Evolutionary conservation across 805 yeast species (phyloP), one percentile per base, ranked within the genome.

Genomic region (Candida sithepensis): DNA sequence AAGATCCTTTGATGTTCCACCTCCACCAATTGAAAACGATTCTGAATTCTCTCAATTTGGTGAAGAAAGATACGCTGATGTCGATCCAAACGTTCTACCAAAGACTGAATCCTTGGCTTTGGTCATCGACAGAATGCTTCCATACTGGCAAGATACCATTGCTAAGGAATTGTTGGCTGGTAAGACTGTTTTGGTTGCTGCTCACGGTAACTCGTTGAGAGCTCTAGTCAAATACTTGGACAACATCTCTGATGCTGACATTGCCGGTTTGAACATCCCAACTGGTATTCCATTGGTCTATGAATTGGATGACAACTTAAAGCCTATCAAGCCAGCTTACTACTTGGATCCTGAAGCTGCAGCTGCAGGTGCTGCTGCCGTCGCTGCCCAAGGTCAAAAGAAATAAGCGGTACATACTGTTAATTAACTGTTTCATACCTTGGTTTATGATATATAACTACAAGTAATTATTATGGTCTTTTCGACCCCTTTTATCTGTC

Each of bases 301-400:
- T 77, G 97, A 92, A 77, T 83, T 91, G 67, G 97, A 91, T 70
- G 85, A 79, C 46, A 67, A 79, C 65, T 82, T 91, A 74, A 81
- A 82, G 74, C 97, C 97, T 74, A 77, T 84, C 68, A 90, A 90
- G 84, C 86, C 89, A 60, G 83, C 95, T 62, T 89, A 91, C 82
- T 91, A 91, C 84, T 85, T 91, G 74, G 98, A 91, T 77, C 98
- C 98, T 65, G 97, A 89, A 78, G 98, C 97, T 66, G 98, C 98
- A 66, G 96, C 91, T 57, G 97, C 97, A 47, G 98, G 98, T 80
- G 98, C 97, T 58, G 97, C 97, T 67, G 97, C 97, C 52, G 98
- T 91, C 63, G 98, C 97, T 64, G 88, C 88, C 64, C 98, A 91
- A 78, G 98, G 98, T 71, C 77, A 77, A 69, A 81, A 80, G 77